Base-by-base conservation (phyloP, 306 rosid genomes). In the Potentilla sterilis region DNA sequence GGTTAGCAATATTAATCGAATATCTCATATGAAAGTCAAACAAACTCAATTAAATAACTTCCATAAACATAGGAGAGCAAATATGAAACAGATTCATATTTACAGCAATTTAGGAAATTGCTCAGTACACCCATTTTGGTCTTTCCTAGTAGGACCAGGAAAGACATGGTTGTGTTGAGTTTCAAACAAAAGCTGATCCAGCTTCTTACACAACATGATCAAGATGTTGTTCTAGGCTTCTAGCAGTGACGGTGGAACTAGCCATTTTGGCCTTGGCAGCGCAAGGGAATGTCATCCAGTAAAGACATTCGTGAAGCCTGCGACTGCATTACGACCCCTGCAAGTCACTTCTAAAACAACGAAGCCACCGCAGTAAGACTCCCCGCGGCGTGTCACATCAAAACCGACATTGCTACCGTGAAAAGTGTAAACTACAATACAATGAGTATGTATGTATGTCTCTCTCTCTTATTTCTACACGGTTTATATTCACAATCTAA, bases 341-440 rank as follows among this genome's bases (percentile, higher is more conserved):
- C 28, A 1, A 1, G 28, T 11, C 44, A 6, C 12, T 46, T 32
- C 46, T n/a, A n/a, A 38, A 9, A 14, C 75, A 54, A 14, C 48
- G 75, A 72, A 37, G 48, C 38, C 3, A 8, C 48, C 16, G 51
- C 51, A 0, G 65, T 63, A 38, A 51, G 57, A 9, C 87, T 87
- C 40, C 75, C 86, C 9, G 24, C 34, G 65, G 32, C 1, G 0
- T 87, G 90, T 13, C 37, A 16, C 1, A 63, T 80, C 61, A 57
- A 72, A 0, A 12, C 80, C 2, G 59, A 55, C 41, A 49, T 80
- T 21, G 59, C 76, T 34, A 49, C 82, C 32, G 63, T 74, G 32
- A 82, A 44, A 73, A 52, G 54, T 16, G 42, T 80, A 0, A 4
- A 84, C 1, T 82, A 83, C 72, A 44, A 15, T 82, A 83, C 72